Conservation (phyloP, 768 basidiomycete genomes). For the Collybia sordida region DNA sequence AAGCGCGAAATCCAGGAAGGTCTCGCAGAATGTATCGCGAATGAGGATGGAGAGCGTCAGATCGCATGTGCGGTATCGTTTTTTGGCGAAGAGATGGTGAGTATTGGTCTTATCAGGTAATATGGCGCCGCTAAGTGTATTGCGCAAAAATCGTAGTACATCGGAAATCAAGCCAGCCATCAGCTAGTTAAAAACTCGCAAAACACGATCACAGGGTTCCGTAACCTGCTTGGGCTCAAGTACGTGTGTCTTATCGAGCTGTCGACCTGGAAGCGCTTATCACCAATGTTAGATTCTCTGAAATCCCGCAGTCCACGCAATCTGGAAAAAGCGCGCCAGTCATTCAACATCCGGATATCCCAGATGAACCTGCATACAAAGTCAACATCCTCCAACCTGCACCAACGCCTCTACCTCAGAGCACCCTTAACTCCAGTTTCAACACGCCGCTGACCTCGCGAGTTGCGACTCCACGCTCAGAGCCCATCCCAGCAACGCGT, state of each 20-base stretch:
- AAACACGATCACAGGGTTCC: constrained; percentile 95
- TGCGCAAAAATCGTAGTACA: constrained; percentile 61
- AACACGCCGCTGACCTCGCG: constrained; percentile 68
- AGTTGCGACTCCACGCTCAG: constrained; percentile 70
- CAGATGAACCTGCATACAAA: constrained; percentile 80
- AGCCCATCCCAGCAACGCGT: constrained; percentile 64
- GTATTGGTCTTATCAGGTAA: constrained; percentile 25
- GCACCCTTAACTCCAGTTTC: constrained; percentile 43
- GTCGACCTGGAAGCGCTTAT: neutral
- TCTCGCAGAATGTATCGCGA: constrained; percentile 91
- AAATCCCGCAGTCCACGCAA: constrained; percentile 53
- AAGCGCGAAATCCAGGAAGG: constrained; percentile 60
- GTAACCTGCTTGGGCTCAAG: constrained; percentile 92
- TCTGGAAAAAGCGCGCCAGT: constrained; percentile 63
- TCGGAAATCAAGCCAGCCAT: constrained; percentile 90
- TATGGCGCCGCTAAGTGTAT: constrained; percentile 6
- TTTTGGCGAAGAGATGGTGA: constrained; percentile 85
- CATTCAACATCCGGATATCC: constrained; percentile 69
- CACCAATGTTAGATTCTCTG: constrained; percentile 59
- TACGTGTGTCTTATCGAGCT: constrained; percentile 30
- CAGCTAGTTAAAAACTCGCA: constrained; percentile 94
- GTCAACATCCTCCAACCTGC: constrained; percentile 80
- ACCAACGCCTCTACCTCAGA: constrained; percentile 60
- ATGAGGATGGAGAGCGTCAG: constrained; percentile 98
- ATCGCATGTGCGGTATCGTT: constrained; percentile 94